Evolutionary conservation across 805 yeast genomes (phyloP), one percentile per base, ranked within the genome.

Genomic region (Sungouiozyma ichnusensis): DNA sequence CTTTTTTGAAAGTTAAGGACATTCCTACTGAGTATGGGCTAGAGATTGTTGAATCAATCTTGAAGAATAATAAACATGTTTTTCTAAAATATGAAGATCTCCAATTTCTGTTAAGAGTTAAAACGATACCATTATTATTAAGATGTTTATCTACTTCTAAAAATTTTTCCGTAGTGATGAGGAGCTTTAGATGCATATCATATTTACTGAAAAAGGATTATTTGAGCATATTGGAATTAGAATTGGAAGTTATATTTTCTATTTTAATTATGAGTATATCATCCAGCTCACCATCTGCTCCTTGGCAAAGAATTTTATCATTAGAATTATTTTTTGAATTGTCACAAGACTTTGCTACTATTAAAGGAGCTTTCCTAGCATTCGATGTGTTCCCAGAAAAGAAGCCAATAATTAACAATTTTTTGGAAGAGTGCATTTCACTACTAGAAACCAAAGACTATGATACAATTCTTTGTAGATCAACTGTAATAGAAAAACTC

Each of bases 211-310:
- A 74, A 29, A 55, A 64, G 8, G 77, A 79, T 19, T 84, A 78
- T 50, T 67, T 87, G 16, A 62, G 69, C 0, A 70, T 76, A 5
- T 62, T 90, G 32, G 81, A 76, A 40, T 72, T 82, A 27, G 97
- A 90, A 59, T 71, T 84, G 19, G 96, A 87, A 53, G 87, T 86
- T 5, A 76, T 88, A 2, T 62, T 90, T 14, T 79, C 94, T 0
- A 66, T 83, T 19, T 61, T 87, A 29, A 84, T 83, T 15, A 94
- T 84, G 55, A 71, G 74, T n/a, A 55, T 85, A n/a, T 68, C 80
- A 1, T 66, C 68, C 29, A 78, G 76, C 4, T 70, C 79, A 0
- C 69, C 71, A 0, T 52, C 73, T 2, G 77, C 80, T 2, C 44
- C 54, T 5, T 90, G 97, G 97, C 85, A 83, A 48, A 76, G 78